Conservation (phyloP, 164 flowering plant genomes). For the Santalum album region DNA sequence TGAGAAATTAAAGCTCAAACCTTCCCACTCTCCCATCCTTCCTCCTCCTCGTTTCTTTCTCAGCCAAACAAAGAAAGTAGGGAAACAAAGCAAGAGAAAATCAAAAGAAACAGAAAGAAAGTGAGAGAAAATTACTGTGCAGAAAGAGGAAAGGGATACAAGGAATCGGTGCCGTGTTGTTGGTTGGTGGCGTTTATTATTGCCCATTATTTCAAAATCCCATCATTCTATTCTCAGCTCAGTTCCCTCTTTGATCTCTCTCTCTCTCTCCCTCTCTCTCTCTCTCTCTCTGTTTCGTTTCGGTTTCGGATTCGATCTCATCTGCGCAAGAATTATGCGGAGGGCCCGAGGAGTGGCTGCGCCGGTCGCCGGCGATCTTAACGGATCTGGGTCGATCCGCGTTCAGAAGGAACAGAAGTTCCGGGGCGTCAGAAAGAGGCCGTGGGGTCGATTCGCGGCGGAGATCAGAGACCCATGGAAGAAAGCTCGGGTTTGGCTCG, state of each 20-base stretch:
- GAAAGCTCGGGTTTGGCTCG: slow-evolving; percentile 78
- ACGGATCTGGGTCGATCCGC: slow-evolving; percentile 10
- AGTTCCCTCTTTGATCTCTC: background rate
- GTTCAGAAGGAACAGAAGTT: slow-evolving; percentile 28
- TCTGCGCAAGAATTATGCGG: slow-evolving; percentile 23
- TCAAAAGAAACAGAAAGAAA: background rate
- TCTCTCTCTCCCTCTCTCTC: background rate
- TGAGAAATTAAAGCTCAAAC: background rate
- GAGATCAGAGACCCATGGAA: slow-evolving; percentile 82
- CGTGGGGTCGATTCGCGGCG: slow-evolving; percentile 81
- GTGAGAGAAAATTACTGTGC: background rate
- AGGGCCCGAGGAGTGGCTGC: slow-evolving; percentile 33
- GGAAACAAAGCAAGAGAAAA: background rate
- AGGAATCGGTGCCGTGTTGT: background rate
- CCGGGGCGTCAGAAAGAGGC: slow-evolving; percentile 71
- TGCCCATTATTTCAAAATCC: background rate
- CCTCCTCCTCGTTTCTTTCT: background rate
- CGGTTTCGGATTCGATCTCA: background rate
- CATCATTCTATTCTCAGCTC: no score
- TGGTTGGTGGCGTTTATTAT: background rate
- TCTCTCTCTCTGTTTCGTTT: no score
- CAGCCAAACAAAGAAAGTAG: background rate
- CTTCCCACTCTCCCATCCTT: background rate
- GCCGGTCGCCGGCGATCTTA: slow-evolving; percentile 3
- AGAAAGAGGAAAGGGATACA: background rate